These are phyloP conservation scores for Gossypium mustelinum DNA, from an alignment of 345 rosid genomes.

Conservation along the genomic window DNA sequence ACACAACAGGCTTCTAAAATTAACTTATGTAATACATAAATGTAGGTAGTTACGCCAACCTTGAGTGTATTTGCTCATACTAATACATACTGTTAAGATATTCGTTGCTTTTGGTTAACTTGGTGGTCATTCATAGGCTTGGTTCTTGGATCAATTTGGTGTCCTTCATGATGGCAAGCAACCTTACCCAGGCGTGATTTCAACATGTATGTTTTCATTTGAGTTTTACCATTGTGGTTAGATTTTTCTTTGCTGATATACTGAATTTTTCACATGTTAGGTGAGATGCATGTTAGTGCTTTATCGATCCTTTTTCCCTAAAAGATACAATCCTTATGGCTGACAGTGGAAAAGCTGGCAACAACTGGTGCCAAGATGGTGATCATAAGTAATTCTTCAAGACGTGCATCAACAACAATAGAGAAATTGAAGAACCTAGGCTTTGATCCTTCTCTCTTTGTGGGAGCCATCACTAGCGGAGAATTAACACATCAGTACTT, in stretches of 20 bases:
- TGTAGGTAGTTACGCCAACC: not conserved
- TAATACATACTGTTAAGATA: not conserved
- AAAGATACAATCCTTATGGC: conserved; percentile 12
- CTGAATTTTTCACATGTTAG: not conserved
- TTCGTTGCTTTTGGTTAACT: conserved; percentile 8
- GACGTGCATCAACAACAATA: conserved; percentile 79
- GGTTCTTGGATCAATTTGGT: conserved; percentile 96
- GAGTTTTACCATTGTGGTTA: conserved; percentile 20
- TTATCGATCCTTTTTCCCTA: conserved; percentile 6
- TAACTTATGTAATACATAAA: not conserved
- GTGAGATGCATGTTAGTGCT: conserved; percentile 6
- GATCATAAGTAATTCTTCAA: conserved; percentile 82
- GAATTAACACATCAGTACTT: conserved; percentile 79
- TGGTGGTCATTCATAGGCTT: conserved; percentile 47
- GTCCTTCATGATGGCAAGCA: conserved; percentile 93
- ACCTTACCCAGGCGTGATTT: conserved; percentile 88
- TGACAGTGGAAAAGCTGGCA: conserved; percentile 72
- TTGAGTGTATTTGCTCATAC: conserved; percentile 12
- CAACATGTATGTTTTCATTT: conserved; percentile 58
- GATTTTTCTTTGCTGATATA: not conserved
- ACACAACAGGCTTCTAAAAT: not conserved
- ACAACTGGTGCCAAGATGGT: conserved; percentile 74
- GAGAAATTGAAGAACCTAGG: conserved; percentile 77
- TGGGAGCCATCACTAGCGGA: conserved; percentile 88
- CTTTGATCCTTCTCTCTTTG: conserved; percentile 87